Evolutionary conservation across 768 basidiomycete genomes (phyloP), one percentile per base, ranked within the genome.

Genomic region (Rossbeevera mucosa): DNA sequence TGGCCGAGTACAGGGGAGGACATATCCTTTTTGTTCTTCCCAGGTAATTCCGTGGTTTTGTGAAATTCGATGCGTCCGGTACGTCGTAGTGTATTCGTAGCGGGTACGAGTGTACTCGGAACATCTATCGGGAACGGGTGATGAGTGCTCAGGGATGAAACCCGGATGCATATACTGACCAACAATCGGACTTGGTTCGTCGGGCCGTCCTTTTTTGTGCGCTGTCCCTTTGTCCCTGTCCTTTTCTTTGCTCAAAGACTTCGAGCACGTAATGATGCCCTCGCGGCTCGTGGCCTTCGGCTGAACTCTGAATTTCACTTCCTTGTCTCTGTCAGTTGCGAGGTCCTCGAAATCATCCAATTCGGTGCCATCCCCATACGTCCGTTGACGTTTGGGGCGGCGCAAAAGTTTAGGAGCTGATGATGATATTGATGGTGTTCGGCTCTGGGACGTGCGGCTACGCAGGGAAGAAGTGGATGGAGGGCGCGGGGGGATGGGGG

Each of bases 341-440:
- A 95, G 78, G 67, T 96, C 94, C 24, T 94, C 94, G 52, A 96
- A 79, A 3, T 69, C 82, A 61, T 96, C 94, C 48, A 96, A 73
- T 66, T 95, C 94, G 9, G 91, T 93, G 13, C 94, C 94, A 62
- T 92, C 88, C 5, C 90, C 90, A 61, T 86, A 93, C 13, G 80
- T 80, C 48, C 82, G 76, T 55, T 78, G 79, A 33, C 88, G 85
- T 70, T 91, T 93, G 12, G 90, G 90, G 59, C 83, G 76, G 48
- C 85, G 81, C 22, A 93, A 71, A 12, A 91, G 68, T 69, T 84
- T 89, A 6, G 86, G 81, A 21, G 74, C 74, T 29, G 73, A 76
- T 3, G 77, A 74, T 43, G 74, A 70, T 63, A 73, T 57, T 67
- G 71, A 38, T 53, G 62, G 45, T 59, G 66, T 49, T 53, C 64